A percentile compares a stretch with the other conserved stretches of the same genome.
These are phyloP conservation scores for Hibiscus tridactylites DNA, from an alignment of 345 rosid genomes.

Conservation along the genomic window DNA sequence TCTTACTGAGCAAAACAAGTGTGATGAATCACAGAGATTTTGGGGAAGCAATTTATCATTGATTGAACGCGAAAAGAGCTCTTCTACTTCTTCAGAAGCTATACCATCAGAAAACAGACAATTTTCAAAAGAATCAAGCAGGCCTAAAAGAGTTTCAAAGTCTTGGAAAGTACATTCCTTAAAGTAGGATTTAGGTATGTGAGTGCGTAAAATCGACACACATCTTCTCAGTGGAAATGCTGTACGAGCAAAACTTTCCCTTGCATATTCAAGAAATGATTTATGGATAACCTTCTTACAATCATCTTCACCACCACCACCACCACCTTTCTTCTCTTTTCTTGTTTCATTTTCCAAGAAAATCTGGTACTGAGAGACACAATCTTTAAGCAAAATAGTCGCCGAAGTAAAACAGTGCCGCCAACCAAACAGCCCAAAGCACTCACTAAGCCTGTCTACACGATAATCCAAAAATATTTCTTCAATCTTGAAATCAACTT, in stretches of 20 bases:
- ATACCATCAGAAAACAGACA: too few relatives aligned
- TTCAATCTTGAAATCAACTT: slow-evolving; percentile 15
- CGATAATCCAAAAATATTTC: slow-evolving; percentile 41
- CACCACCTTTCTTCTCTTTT: background rate
- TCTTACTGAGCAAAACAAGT: too few relatives aligned
- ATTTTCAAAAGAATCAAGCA: slow-evolving; percentile 17
- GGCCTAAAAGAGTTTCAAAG: slow-evolving; percentile 6
- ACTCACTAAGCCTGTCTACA: slow-evolving; percentile 19
- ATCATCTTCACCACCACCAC: slow-evolving; percentile 2
- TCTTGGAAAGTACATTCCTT: slow-evolving; percentile 12
- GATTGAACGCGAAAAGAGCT: too few relatives aligned
- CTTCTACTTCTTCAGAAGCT: too few relatives aligned
- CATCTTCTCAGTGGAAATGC: slow-evolving; percentile 16
- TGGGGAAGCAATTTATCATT: too few relatives aligned
- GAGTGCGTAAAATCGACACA: slow-evolving; percentile 20
- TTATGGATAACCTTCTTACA: background rate
- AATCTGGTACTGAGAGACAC: slow-evolving; percentile 15
- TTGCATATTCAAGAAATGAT: slow-evolving; percentile 26
- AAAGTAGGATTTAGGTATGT: slow-evolving; percentile 18
- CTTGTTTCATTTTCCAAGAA: slow-evolving; percentile 19
- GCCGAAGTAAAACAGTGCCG: slow-evolving; percentile 20
- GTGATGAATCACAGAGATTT: too few relatives aligned
- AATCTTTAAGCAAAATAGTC: slow-evolving; percentile 20
- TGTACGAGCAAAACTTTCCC: slow-evolving; percentile 3
- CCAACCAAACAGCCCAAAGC: slow-evolving; percentile 18